Percentiles rank a stretch among this genome's conserved stretches.
These are phyloP conservation scores for Cytospora piceae DNA, from an alignment of 2,329 filamentous ascomycete species.

Conservation along the genomic window DNA sequence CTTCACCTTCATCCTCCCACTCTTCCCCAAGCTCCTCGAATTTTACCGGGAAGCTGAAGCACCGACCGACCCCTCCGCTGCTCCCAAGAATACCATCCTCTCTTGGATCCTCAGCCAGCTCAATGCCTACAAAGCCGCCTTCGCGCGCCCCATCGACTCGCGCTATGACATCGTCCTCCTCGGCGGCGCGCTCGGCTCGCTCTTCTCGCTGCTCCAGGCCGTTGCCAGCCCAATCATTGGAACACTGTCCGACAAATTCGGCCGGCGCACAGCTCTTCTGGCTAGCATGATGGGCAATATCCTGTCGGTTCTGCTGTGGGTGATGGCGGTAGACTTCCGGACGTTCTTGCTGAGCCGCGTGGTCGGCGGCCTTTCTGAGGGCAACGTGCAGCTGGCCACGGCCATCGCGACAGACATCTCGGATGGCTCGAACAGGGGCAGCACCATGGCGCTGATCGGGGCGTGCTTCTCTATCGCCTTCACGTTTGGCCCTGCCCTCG, in stretches of 20 bases:
- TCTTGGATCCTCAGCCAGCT: conserved; percentile 79
- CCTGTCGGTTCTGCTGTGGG: conserved; percentile 90
- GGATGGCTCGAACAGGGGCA: conserved; percentile 78
- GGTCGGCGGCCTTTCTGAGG: conserved; percentile 91
- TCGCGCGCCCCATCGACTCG: conserved; percentile 89
- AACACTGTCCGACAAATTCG: conserved; percentile 83
- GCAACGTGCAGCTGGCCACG: conserved; percentile 94
- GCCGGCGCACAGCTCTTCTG: conserved; percentile 82
- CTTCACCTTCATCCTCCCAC: conserved; percentile 96
- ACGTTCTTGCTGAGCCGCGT: conserved; percentile 94
- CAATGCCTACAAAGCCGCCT: conserved; percentile 93
- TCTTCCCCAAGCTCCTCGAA: conserved; percentile 92
- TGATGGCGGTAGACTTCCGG: conserved; percentile 88
- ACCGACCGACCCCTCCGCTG: conserved; percentile 47
- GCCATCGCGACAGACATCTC: conserved; percentile 97
- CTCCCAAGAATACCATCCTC: conserved; percentile 65
- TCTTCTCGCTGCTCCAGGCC: conserved; percentile 90
- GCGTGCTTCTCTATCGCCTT: conserved; percentile 97
- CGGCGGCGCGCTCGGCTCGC: conserved; percentile 87
- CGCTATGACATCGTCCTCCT: conserved; percentile 96
- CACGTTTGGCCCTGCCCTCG: conserved; percentile 91
- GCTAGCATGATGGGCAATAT: conserved; percentile 94
- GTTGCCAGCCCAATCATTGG: conserved; percentile 92
- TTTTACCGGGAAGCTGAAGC: conserved; percentile 91
- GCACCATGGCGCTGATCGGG: conserved; percentile 95